phyloP scores from a whole-genome alignment of 1,139 yeast species.

The Yamadazyma buinensis region DNA sequence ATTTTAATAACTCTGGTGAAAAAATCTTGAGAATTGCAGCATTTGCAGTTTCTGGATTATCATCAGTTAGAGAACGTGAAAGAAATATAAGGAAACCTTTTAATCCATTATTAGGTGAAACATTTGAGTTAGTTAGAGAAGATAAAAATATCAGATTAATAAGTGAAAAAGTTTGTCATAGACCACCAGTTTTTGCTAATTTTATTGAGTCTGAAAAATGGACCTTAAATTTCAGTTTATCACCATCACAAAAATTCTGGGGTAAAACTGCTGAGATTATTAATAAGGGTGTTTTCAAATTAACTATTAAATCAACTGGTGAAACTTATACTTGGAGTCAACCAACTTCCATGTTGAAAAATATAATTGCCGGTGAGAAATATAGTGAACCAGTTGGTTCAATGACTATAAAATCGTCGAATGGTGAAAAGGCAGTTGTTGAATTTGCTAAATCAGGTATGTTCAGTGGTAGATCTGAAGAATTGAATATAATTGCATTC shows the following conservation, averaged over 20 bases:
- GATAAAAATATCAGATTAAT: constrained; percentile 66
- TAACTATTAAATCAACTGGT: constrained; percentile 57
- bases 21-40: constrained; percentile 69
- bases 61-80: constrained; percentile 69
- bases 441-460: constrained; percentile 71
- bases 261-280: constrained; percentile 86
- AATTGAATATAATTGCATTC: constrained; percentile 54
- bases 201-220: constrained; percentile 71
- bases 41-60: constrained; percentile 74
- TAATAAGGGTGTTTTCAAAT: constrained; percentile 64
- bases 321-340: constrained; percentile 76
- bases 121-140: constrained; percentile 78
- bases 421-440: constrained; percentile 64
- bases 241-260: constrained; percentile 91
- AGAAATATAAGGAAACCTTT: constrained; percentile 85
- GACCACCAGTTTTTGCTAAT: constrained; percentile 80
- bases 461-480: constrained; percentile 88
- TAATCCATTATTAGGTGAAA: constrained; percentile 86
- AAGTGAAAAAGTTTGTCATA: constrained; percentile 77
- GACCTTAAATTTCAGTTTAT: constrained; percentile 71
- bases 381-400: constrained; percentile 85
- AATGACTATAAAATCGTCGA: constrained; percentile 62
- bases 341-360: constrained; percentile 79
- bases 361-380: constrained; percentile 91
- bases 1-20: constrained; percentile 46